Evolutionary conservation across 352 stramenopile genomes (phyloP).

Genomic region (Phytophthora multivora): DNA sequence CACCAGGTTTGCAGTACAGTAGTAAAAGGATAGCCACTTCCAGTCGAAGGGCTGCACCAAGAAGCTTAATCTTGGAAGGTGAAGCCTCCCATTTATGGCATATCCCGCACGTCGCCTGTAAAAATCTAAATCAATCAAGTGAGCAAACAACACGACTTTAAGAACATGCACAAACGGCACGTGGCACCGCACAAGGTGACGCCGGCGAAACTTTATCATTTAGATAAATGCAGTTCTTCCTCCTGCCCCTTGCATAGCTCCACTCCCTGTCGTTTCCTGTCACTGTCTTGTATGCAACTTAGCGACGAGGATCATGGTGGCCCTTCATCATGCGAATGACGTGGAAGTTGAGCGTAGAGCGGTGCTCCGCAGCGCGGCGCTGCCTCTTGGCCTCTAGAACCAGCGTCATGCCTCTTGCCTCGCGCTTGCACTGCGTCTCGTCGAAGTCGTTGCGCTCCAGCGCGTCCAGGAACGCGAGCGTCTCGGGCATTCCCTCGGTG

Average conservation of each 20-base stretch:
- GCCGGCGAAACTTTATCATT: slow-evolving; percentile 24
- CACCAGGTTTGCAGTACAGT: too few species aligned
- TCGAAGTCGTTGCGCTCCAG: slow-evolving; percentile 87
- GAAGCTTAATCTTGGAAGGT: too few species aligned
- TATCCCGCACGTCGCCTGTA: too few species aligned
- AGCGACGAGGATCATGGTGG: slow-evolving; percentile 41
- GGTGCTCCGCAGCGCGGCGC: slow-evolving; percentile 68
- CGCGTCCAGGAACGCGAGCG: slow-evolving; percentile 82
- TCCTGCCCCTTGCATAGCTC: not conserved
- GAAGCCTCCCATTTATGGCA: too few species aligned
- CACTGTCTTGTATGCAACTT: slow-evolving; percentile 5
- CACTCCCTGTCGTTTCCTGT: slow-evolving; percentile 2
- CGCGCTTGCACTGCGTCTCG: slow-evolving; percentile 81
- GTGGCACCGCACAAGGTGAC: slow-evolving; percentile 1
- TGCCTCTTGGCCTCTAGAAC: slow-evolving; percentile 77
- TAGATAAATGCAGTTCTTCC: slow-evolving; percentile 8
- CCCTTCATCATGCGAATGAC: slow-evolving; percentile 90
- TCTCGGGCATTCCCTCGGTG: slow-evolving; percentile 80
- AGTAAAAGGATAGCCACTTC: too few species aligned
- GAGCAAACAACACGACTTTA: not conserved
- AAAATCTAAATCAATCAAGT: not conserved
- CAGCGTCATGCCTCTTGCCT: slow-evolving; percentile 77
- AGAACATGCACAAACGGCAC: slow-evolving; percentile 16
- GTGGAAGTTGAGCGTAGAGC: slow-evolving; percentile 88
- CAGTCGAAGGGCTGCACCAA: too few species aligned